Evolutionary conservation across 179 eudicot species (phyloP).

Genomic region (Beta lomatogona): DNA sequence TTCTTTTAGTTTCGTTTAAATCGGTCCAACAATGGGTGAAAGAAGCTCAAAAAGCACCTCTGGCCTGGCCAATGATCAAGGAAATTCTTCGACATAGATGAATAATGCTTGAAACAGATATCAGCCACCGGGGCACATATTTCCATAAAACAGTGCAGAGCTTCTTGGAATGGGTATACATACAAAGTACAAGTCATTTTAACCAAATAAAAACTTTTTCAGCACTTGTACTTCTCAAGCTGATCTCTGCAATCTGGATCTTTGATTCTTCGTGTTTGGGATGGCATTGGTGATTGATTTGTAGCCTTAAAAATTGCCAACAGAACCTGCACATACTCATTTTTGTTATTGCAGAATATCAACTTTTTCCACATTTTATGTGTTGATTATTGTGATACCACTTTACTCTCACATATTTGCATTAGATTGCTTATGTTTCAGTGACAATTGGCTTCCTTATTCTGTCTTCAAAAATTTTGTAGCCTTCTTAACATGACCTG

Average conservation of each 20-base stretch:
- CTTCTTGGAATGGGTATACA: conserved; percentile 48
- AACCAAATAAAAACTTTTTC: conserved; percentile 49
- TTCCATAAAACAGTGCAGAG: conserved; percentile 52
- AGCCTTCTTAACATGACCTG: background rate
- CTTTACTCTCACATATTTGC: conserved; percentile 13
- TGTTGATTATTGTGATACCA: conserved; percentile 14
- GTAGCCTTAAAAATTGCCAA: conserved; percentile 57
- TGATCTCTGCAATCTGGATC: conserved; percentile 63
- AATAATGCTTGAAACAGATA: conserved; percentile 31
- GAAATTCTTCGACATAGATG: conserved; percentile 28
- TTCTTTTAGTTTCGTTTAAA: conserved; percentile 4
- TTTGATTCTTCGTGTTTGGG: conserved; percentile 57
- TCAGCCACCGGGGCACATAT: conserved; percentile 50
- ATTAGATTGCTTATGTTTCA: conserved; percentile 1
- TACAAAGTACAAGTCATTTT: conserved; percentile 43
- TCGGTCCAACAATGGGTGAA: conserved; percentile 27
- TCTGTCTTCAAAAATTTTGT: conserved; percentile 3
- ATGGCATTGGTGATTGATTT: conserved; percentile 56
- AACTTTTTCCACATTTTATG: conserved; percentile 29
- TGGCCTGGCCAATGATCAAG: conserved; percentile 36
- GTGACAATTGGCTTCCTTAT: background rate
- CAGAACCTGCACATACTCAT: conserved; percentile 88
- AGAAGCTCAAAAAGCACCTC: conserved; percentile 51
- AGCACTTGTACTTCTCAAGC: conserved; percentile 58
- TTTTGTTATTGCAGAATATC: conserved; percentile 50